A percentile compares a stretch with the other conserved stretches of the same genome.
Evolutionary conservation across 129 eudicot species (phyloP).

Genomic region (Artemisia argyi): DNA sequence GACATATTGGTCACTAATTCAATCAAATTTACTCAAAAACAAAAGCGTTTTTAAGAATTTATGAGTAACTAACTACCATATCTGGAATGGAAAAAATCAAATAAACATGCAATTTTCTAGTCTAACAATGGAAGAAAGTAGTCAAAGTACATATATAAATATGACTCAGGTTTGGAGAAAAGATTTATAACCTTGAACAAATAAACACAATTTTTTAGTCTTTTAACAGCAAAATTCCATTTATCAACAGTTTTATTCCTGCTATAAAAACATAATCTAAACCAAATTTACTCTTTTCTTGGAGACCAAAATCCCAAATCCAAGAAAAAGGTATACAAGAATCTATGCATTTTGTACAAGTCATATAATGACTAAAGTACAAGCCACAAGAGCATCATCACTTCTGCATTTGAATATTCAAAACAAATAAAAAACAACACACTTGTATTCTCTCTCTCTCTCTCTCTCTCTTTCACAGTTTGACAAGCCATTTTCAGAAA

Average conservation of each 20-base stretch:
- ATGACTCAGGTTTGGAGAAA: not conserved
- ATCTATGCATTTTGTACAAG: slow-evolving; percentile 5
- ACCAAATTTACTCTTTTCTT: slow-evolving; percentile 21
- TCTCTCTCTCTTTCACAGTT: slow-evolving; percentile 26
- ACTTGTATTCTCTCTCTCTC: slow-evolving; percentile 3
- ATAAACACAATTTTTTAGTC: not conserved
- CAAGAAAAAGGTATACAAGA: slow-evolving; percentile 9
- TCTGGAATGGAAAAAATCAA: no score
- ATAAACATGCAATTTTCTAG: not conserved
- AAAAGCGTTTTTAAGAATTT: no score
- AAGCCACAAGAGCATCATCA: slow-evolving; percentile 6
- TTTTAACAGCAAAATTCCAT: slow-evolving; percentile 33
- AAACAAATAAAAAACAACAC: slow-evolving; percentile 21
- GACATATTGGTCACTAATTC: no score
- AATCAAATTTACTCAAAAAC: no score
- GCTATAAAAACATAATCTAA: slow-evolving; percentile 22
- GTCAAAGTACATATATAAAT: no score
- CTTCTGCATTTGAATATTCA: slow-evolving; percentile 12
- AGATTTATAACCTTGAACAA: not conserved
- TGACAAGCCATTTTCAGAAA: slow-evolving; percentile 42
- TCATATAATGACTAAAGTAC: slow-evolving; percentile 8
- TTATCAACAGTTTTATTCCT: no score
- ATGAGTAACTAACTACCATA: no score
- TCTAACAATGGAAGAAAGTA: not conserved
- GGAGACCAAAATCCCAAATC: slow-evolving; percentile 16